Evolutionary conservation across 164 flowering plant species (phyloP).

Genomic region (Euptelea pleiosperma): DNA sequence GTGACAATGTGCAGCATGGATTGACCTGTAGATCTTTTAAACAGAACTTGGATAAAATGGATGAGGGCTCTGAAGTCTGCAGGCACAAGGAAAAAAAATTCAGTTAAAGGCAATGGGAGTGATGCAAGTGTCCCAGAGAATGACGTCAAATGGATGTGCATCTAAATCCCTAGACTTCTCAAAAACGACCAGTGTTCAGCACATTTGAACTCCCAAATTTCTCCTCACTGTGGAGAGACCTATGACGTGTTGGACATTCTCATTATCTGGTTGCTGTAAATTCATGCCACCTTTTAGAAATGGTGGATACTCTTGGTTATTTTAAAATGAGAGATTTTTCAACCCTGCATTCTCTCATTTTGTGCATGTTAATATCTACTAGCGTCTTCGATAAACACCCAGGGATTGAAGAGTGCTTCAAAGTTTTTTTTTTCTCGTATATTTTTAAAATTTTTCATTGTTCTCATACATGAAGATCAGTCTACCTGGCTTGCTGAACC

Average conservation of each 20-base stretch:
- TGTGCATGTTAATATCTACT: too few relatives aligned
- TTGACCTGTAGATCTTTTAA: too few relatives aligned
- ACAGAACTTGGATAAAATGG: not conserved
- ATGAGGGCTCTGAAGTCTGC: conserved; percentile 13
- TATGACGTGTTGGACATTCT: conserved; percentile 6
- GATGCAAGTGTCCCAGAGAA: conserved; percentile 74
- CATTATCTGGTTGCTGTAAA: conserved; percentile 9
- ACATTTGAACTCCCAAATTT: not conserved
- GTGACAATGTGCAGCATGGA: too few relatives aligned
- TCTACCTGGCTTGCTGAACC: too few relatives aligned
- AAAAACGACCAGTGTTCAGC: not conserved
- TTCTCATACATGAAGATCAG: too few relatives aligned
- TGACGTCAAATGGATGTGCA: conserved; percentile 59
- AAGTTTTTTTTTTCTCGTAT: too few relatives aligned
- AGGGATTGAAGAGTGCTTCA: too few relatives aligned
- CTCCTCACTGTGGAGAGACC: not conserved
- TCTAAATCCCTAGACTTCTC: conserved; percentile 9
- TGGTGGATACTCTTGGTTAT: not conserved
- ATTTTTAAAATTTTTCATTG: too few relatives aligned
- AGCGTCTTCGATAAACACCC: too few relatives aligned
- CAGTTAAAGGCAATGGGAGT: conserved; percentile 32
- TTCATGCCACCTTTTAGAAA: not conserved
- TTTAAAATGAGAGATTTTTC: too few relatives aligned
- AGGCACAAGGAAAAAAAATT: conserved; percentile 34
- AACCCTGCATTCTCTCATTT: too few relatives aligned